Base-by-base conservation (phyloP, 139 green algal genomes). In the Volvox africanus region DNA sequence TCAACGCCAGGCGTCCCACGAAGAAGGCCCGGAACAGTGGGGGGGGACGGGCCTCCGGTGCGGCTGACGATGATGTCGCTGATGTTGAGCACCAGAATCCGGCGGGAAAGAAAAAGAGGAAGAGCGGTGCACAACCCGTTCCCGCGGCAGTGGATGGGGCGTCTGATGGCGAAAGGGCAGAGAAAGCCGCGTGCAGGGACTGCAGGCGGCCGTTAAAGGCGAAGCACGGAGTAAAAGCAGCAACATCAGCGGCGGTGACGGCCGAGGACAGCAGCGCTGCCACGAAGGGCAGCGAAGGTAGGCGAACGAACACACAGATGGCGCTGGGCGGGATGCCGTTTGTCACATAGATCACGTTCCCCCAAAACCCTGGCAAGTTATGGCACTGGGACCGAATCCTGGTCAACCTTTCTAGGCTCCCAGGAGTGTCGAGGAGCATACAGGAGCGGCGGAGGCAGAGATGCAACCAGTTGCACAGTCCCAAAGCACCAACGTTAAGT, bases 121-220 rank as follows among this genome's bases (percentile, higher is more conserved):
- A 65, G 36, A 84, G 78, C 78, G 78, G 78, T 55, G 44, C 9
- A 55, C 44, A 55, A 55, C 44, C 5, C 78, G 0, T 6, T 73
- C 21, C 21, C 65, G 16, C 18, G 37, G n/a, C 12, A 36, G 35
- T 44, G 9, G 18, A 62, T 35, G 78, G 36, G 36, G 18, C n/a
- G 78, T 35, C 67, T 30, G 81, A 77, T 13, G 61, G 28, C 24
- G 30, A 30, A 20, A 55, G 37, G 18, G 81, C 75, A 28, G 55
- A 87, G 1, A 55, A 61, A 32, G 80, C 6, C 28, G 24, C 20
- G 3, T 11, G 50, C 80, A 44, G 16, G 22, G 35, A 62, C 61
- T 11, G 81, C 61, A 87, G 76, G 81, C 61, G 21, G 61, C 81
- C 81, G 28, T 33, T 87, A 11, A 87, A 77, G 55, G n/a, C 61